Evolutionary conservation across 73 alveolate genomes (phyloP), one percentile per base, ranked within the genome.

Genomic region (Symbiodinium pilosum): DNA sequence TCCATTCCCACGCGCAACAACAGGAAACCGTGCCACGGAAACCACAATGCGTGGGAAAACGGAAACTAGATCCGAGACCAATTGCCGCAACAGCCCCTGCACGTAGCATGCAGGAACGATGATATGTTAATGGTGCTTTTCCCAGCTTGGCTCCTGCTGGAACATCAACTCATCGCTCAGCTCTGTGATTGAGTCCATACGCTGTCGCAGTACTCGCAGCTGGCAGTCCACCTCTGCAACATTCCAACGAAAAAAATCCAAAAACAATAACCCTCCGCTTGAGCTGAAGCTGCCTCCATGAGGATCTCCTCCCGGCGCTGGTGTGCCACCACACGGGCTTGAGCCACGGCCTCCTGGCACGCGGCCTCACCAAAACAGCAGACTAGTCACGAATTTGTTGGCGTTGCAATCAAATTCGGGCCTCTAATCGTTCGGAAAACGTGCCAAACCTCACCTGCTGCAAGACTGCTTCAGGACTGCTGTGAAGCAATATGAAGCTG

Each of bases 401-500:
- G 59, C 59, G 6, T 47, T 47, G 59, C 59, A 14, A 47, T 47
- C 83, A 68, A 24, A 68, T 68, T 16, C 68, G 11, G 40, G 52
- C 97, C 97, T 91, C 97, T 88, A 91, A 69, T 21, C 97, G 97
- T 34, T 91, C 97, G 14, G 97, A 85, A n/a, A 91, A 69, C 41
- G 88, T 47, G 32, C 77, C 40, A 88, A 91, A 91, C 77, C 97
- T 87, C 54, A 43, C 88, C 97, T 91, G 88, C n/a, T 34, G 36
- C 85, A 42, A 24, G 30, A 39, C 34, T n/a, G 39, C 83, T 20
- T 26, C 2, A 11, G 39, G 40, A 14, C 4, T 1, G 83, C 4
- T 20, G 3, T 34, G 30, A 39, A 68, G 83, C 39, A 26, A 16
- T 64, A 20, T 14, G 39, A 64, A 26, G 68, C 68, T 51, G 68